These are phyloP conservation scores for Phellopilus nigrolimitatus DNA, from an alignment of 1,284 basidiomycete species.

Conservation along the genomic window DNA sequence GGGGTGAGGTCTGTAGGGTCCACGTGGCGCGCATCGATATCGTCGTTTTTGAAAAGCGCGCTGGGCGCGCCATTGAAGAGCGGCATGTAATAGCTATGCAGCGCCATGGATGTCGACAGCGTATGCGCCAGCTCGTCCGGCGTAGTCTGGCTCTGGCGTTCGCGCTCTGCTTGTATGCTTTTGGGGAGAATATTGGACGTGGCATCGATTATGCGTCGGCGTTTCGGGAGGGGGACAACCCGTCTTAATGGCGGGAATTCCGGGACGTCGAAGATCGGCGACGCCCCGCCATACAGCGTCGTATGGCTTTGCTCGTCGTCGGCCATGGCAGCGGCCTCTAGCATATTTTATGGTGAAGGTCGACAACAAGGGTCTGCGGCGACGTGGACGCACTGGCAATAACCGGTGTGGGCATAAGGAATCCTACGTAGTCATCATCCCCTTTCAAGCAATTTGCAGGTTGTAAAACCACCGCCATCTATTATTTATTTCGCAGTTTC, in stretches of 20 bases:
- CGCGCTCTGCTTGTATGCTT: constrained; percentile 1
- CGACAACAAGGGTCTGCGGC: not conserved
- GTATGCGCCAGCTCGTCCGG: constrained; percentile 49
- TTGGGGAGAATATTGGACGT: constrained; percentile 8
- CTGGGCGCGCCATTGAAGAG: constrained; percentile 45
- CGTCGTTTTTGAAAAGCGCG: constrained; percentile 36
- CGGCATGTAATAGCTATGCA: constrained; percentile 60
- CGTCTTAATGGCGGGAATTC: constrained; percentile 57
- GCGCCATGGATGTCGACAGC: constrained; percentile 47
- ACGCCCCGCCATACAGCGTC: constrained; percentile 41
- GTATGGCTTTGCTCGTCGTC: constrained; percentile 2
- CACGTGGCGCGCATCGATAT: constrained; percentile 22
- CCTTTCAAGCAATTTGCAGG: not conserved
- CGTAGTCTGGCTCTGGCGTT: constrained; percentile 26
- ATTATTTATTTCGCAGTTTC: not conserved
- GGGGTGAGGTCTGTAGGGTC: constrained; percentile 12
- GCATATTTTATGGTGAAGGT: not conserved
- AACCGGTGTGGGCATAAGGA: constrained; percentile 1
- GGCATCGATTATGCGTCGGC: constrained; percentile 43
- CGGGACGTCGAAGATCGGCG: constrained; percentile 56
- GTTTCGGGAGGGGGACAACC: constrained; percentile 64
- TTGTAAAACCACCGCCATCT: not conserved
- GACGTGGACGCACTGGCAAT: not conserved
- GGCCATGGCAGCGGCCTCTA: not conserved
- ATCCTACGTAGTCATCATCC: constrained; percentile 9